A percentile compares a stretch with the other conserved stretches of the same genome.
Conservation (phyloP, 192 early-diverging fungal species). For the Cladochytrium replicatum region DNA sequence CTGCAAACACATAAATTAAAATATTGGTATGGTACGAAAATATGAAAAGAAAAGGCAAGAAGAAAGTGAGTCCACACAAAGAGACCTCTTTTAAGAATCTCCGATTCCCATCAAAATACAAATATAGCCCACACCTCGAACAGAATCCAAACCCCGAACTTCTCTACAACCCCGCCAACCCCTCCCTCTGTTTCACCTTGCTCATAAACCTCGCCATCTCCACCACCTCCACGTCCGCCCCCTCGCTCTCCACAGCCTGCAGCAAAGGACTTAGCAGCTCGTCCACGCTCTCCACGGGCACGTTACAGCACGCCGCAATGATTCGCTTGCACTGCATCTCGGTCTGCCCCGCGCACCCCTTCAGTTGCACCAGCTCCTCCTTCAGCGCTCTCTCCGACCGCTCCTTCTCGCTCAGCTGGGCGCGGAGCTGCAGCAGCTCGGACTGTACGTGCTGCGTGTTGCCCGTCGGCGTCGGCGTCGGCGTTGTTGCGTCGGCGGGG, state of each 20-base stretch:
- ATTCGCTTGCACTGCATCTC: conserved; percentile 75
- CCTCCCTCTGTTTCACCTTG: conserved; percentile 11
- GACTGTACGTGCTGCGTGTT: not conserved
- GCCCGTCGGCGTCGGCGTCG: not conserved
- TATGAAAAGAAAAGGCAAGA: too few species aligned
- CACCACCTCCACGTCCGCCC: conserved; percentile 18
- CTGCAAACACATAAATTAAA: too few species aligned
- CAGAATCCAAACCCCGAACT: too few species aligned
- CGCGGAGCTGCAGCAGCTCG: conserved; percentile 2
- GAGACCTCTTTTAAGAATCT: too few species aligned
- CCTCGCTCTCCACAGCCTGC: conserved; percentile 67
- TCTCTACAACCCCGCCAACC: too few species aligned
- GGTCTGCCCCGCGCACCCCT: conserved; percentile 44
- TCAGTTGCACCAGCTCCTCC: conserved; percentile 46
- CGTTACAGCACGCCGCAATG: conserved; percentile 76
- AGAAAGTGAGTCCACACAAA: too few species aligned
- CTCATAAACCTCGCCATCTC: conserved; percentile 25
- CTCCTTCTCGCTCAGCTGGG: conserved; percentile 13
- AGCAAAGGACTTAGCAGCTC: conserved; percentile 63
- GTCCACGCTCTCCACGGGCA: conserved; percentile 68
- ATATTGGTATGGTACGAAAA: too few species aligned
- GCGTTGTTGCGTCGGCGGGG: not conserved
- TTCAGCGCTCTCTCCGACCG: conserved; percentile 25
- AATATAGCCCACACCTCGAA: too few species aligned
- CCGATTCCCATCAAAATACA: too few species aligned